These are phyloP conservation scores for Candida silvatica DNA, from an alignment of 805 yeast species.

Conservation along the genomic window DNA sequence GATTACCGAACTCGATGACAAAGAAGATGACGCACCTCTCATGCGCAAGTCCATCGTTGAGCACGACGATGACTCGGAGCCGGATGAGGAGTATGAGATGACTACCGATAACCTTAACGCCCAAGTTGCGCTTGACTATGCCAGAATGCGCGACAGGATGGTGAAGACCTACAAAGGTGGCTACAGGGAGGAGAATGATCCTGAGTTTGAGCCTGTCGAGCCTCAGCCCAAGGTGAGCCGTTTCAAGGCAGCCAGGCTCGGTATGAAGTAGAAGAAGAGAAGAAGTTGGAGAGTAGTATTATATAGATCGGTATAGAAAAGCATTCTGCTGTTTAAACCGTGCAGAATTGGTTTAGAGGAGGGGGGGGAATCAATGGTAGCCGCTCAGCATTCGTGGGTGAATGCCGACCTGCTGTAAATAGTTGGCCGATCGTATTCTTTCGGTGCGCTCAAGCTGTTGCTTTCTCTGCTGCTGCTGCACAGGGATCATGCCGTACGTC, in stretches of 20 bases:
- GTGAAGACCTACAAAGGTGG: conserved; percentile 37
- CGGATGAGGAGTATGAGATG: conserved; percentile 22
- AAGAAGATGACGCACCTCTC: conserved; percentile 24
- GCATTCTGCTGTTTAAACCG: too few species aligned
- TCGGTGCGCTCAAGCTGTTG: too few species aligned
- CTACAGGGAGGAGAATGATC: conserved; percentile 36
- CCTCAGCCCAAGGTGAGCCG: conserved; percentile 49
- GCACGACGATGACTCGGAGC: conserved; percentile 25
- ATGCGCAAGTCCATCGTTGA: conserved; percentile 37
- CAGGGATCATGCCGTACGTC: too few species aligned
- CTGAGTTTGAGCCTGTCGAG: conserved; percentile 62
- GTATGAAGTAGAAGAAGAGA: conserved; percentile 6
- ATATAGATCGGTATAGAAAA: neutral
- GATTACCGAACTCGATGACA: conserved; percentile 23
- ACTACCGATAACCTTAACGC: conserved; percentile 31
- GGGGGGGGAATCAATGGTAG: too few species aligned
- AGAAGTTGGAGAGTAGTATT: neutral
- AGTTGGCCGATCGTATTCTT: too few species aligned
- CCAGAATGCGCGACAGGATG: conserved; percentile 44
- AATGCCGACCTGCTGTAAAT: too few species aligned
- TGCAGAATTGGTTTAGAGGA: too few species aligned
- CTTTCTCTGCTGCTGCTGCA: too few species aligned
- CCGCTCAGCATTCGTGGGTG: too few species aligned
- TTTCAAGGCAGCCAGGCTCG: conserved; percentile 50
- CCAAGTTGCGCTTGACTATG: conserved; percentile 48